Conservation (phyloP, 495 filamentous ascomycete genomes). For the Hypoxylon rickii region DNA sequence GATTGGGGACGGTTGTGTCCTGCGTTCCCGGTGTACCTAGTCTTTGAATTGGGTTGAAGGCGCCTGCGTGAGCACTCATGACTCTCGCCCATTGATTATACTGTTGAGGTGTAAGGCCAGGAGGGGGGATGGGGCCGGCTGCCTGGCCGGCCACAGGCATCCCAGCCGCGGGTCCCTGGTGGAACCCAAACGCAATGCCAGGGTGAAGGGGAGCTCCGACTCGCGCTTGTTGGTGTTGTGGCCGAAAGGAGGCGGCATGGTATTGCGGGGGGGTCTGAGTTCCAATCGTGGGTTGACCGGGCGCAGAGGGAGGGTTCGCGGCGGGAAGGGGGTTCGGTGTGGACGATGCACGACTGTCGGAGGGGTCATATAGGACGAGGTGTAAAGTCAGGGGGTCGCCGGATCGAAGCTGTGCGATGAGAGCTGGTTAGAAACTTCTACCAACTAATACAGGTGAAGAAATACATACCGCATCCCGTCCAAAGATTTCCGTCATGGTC, state of each 20-base stretch:
- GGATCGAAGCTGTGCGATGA: conserved; percentile 47
- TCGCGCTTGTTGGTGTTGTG: conserved; percentile 17
- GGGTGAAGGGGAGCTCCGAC: conserved; percentile 18
- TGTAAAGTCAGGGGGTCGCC: conserved; percentile 60
- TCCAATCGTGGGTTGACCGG: conserved; percentile 9
- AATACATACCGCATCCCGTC: conserved; percentile 58
- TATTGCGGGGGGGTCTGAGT: conserved; percentile 3
- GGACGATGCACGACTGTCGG: conserved; percentile 37
- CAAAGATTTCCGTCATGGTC: conserved; percentile 63
- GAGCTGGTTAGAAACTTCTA: conserved; percentile 12
- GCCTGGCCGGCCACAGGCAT: conserved; percentile 18
- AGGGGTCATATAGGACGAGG: conserved; percentile 61
- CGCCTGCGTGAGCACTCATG: conserved; percentile 19
- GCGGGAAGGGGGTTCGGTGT: conserved; percentile 21
- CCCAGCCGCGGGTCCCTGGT: conserved; percentile 24
- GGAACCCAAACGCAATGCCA: conserved; percentile 19
- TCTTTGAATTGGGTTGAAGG: conserved; percentile 14
- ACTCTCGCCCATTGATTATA: conserved; percentile 36
- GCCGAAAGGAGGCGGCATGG: conserved; percentile 16
- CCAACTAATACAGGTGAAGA: not conserved
- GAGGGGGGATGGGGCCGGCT: conserved; percentile 18
- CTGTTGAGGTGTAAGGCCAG: conserved; percentile 18
- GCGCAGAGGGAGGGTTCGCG: conserved; percentile 22
- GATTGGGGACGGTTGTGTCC: not conserved
- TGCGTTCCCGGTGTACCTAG: conserved; percentile 4